phyloP scores from a whole-genome alignment of 495 filamentous ascomycete species.

The Annulohypoxylon moriforme region DNA sequence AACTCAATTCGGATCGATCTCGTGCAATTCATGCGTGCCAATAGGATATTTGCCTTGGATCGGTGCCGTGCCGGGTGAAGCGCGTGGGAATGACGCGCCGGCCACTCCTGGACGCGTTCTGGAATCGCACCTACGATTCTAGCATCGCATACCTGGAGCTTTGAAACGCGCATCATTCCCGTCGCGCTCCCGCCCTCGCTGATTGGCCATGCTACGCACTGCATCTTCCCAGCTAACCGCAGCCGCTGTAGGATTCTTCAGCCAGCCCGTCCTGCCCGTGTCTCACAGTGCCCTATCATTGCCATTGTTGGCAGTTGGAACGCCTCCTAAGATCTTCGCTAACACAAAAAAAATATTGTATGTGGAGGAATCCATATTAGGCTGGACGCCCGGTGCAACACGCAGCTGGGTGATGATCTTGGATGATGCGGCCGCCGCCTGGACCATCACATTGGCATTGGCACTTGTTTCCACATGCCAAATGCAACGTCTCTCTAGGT shows the following conservation, averaged over 20 bases:
- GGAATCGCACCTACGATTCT: slow-evolving; percentile 14
- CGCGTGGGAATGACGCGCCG: slow-evolving; percentile 40
- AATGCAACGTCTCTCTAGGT: slow-evolving; percentile 25
- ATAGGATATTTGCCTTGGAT: slow-evolving; percentile 36
- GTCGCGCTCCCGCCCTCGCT: slow-evolving; percentile 6
- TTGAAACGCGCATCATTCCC: slow-evolving; percentile 38
- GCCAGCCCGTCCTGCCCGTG: slow-evolving; percentile 19
- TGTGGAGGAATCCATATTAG: slow-evolving; percentile 22
- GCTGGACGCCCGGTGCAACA: slow-evolving; percentile 29
- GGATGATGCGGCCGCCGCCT: slow-evolving; percentile 38
- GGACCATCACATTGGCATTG: slow-evolving; percentile 21
- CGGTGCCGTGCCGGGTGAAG: slow-evolving; percentile 20
- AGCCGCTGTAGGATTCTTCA: slow-evolving; percentile 36
- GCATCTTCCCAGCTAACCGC: slow-evolving; percentile 18
- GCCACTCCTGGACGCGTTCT: slow-evolving; percentile 32
- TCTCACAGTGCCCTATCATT: slow-evolving; percentile 27
- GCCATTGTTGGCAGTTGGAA: slow-evolving; percentile 33
- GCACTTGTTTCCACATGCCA: background rate
- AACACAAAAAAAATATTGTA: background rate
- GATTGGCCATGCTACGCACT: slow-evolving; percentile 35
- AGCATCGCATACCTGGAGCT: slow-evolving; percentile 8
- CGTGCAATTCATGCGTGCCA: slow-evolving; percentile 20
- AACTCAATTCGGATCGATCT: slow-evolving; percentile 35
- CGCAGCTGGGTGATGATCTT: slow-evolving; percentile 16
- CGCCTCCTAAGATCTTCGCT: slow-evolving; percentile 14